phyloP scores from a whole-genome alignment of 768 basidiomycete species.

The Russula lepida region DNA sequence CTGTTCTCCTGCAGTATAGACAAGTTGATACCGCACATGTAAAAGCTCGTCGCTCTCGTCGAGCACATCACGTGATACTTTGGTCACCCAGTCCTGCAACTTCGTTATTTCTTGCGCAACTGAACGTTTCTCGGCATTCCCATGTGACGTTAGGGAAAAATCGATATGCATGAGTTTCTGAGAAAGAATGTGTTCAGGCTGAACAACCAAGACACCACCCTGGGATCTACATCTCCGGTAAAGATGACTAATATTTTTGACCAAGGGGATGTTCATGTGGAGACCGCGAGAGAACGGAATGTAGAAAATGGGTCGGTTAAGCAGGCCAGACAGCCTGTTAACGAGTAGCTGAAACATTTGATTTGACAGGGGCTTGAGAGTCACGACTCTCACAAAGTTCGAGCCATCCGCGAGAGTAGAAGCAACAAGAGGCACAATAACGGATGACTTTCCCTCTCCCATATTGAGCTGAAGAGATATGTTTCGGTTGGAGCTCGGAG shows the following conservation, averaged over 20 bases:
- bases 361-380: conserved; percentile 38
- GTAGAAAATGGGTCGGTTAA: conserved; percentile 40
- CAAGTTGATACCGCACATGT: conserved; percentile 39
- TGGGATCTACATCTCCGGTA: conserved; percentile 33
- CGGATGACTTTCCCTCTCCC: conserved; percentile 49
- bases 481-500: conserved; percentile 31
- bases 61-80: conserved; percentile 9
- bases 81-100: background rate
- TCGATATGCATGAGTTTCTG: conserved; percentile 42
- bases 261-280: conserved; percentile 19
- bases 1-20: conserved; percentile 39
- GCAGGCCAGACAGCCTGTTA: conserved; percentile 36
- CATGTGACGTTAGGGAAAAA: conserved; percentile 19
- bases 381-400: conserved; percentile 40
- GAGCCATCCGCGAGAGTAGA: conserved; percentile 36
- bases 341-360: conserved; percentile 46
- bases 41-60: conserved; percentile 31
- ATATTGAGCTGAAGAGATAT: conserved; percentile 45
- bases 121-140: background rate
- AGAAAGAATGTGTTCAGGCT: conserved; percentile 49
- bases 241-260: conserved; percentile 26
- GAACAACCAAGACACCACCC: conserved; percentile 39
- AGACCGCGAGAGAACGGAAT: conserved; percentile 43
- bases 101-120: background rate
- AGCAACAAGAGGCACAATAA: conserved; percentile 41